Evolutionary conservation across 306 rosid genomes (phyloP).

Genomic region (Oemleria cerasiformis): DNA sequence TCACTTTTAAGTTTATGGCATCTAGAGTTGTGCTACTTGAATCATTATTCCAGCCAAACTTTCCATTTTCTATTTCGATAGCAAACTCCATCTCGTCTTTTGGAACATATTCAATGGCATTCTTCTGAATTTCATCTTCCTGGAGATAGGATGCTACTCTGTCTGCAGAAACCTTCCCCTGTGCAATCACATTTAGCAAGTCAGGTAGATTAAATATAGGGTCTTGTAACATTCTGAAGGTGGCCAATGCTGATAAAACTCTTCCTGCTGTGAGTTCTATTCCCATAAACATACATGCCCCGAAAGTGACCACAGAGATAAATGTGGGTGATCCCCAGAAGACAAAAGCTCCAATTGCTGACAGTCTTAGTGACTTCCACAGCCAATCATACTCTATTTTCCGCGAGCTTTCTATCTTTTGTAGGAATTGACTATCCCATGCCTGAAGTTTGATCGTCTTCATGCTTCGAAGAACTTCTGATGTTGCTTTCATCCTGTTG

Average conservation of each 20-base stretch:
- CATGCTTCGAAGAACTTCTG: conserved; percentile 79
- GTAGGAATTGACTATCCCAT: conserved; percentile 76
- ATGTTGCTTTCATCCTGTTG: conserved; percentile 78
- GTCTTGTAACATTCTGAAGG: conserved; percentile 86
- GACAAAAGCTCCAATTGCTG: conserved; percentile 54
- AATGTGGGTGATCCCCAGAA: conserved; percentile 94
- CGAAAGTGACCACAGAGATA: conserved; percentile 76
- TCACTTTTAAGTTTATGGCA: conserved; percentile 60
- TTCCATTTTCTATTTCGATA: conserved; percentile 62
- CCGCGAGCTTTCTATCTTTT: conserved; percentile 58
- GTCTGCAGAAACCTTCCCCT: conserved; percentile 86
- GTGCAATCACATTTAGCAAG: conserved; percentile 77
- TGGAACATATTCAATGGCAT: conserved; percentile 56
- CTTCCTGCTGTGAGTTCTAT: conserved; percentile 87
- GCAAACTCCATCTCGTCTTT: conserved; percentile 56
- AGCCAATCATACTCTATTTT: conserved; percentile 63
- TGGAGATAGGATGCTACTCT: conserved; percentile 68
- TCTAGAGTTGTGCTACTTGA: conserved; percentile 57
- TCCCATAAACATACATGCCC: conserved; percentile 70
- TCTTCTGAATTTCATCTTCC: conserved; percentile 76
- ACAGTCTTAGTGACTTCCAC: conserved; percentile 57
- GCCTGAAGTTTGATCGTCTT: conserved; percentile 91
- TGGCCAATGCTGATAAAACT: conserved; percentile 85
- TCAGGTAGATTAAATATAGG: conserved; percentile 89
- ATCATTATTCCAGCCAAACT: conserved; percentile 80